Evolutionary conservation across 345 rosid genomes (phyloP), one percentile per base, ranked within the genome.

Genomic region (Acer negundo): DNA sequence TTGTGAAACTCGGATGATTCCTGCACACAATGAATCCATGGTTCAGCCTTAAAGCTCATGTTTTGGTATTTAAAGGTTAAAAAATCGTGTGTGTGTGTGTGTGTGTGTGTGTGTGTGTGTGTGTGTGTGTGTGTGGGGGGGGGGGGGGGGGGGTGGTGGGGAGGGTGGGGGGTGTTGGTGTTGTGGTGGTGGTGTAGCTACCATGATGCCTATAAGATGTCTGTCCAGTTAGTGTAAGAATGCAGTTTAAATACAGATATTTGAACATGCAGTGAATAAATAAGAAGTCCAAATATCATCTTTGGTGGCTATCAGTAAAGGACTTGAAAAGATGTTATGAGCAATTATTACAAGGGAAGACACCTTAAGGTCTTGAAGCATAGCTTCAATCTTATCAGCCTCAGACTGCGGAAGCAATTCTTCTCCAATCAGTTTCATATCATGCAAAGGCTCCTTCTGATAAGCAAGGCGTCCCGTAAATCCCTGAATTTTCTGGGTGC

Each of bases 1-100:
- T 90, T 94, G 90, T 90, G 97, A 86, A 96, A 96, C 81, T 92
- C 99, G 64, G 96, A 91, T 73, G 93, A 85, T 80, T 96, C 97
- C 99, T 94, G 82, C 83, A 82, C 46, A 75, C 17, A 77, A 68
- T 70, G 56, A 72, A 62, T 47, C 31, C 26, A 79, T 8, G 47
- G 12, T 56, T 74, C 72, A 75, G 3, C n/a, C 31, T 51, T 6
- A 47, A 46, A 46, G 7, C 61, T 78, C 75, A 73, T 10, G 28
- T 67, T 51, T 31, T 35, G 55, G 71, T 13, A 72, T 75, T 61
- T 58, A 68, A 68, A 44, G 44, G 35, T 73, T 55, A 69, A 53
- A 76, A 62, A 62, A 64, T 69, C 35, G n/a, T n/a, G n/a, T n/a
- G n/a, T n/a, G n/a, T n/a, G n/a, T n/a, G n/a, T n/a, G n/a, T n/a